Conservation (phyloP, 805 yeast species). For the Millerozyma acaciae region DNA sequence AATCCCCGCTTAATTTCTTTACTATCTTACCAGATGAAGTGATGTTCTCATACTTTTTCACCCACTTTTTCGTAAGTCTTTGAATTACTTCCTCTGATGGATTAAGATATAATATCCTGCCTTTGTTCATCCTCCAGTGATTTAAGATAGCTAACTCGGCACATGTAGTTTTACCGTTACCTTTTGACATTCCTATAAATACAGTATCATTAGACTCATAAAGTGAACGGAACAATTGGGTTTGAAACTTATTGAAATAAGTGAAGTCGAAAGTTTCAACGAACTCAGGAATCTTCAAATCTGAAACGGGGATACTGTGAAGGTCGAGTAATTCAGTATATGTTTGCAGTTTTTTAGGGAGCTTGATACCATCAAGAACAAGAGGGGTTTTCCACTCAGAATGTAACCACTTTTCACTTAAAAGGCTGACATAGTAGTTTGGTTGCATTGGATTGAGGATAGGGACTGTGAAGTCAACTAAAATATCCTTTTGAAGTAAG, state of each 20-base stretch:
- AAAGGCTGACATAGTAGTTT: conserved; percentile 62
- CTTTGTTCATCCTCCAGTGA: conserved; percentile 68
- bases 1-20: conserved; percentile 52
- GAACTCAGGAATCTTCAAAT: conserved; percentile 48
- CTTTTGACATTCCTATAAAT: conserved; percentile 70
- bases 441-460: conserved; percentile 59
- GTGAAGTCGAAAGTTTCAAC: conserved; percentile 42
- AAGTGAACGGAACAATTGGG: conserved; percentile 61
- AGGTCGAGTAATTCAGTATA: conserved; percentile 55
- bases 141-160: conserved; percentile 71
- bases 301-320: conserved; percentile 46
- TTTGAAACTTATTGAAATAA: conserved; percentile 67
- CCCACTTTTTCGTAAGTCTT: conserved; percentile 48
- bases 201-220: conserved; percentile 56
- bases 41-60: conserved; percentile 38
- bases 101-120: conserved; percentile 68
- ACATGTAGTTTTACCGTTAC: conserved; percentile 67
- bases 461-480: conserved; percentile 63
- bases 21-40: conserved; percentile 55
- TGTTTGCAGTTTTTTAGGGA: conserved; percentile 64
- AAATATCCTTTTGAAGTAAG: conserved; percentile 50
- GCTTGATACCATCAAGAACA: conserved; percentile 43
- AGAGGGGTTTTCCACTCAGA: conserved; percentile 63
- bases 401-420: conserved; percentile 85
- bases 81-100: conserved; percentile 61